A percentile compares a stretch with the other conserved stretches of the same genome.
Conservation (phyloP, 2,329 filamentous ascomycete species). For the Scolecobasidium constrictum region DNA sequence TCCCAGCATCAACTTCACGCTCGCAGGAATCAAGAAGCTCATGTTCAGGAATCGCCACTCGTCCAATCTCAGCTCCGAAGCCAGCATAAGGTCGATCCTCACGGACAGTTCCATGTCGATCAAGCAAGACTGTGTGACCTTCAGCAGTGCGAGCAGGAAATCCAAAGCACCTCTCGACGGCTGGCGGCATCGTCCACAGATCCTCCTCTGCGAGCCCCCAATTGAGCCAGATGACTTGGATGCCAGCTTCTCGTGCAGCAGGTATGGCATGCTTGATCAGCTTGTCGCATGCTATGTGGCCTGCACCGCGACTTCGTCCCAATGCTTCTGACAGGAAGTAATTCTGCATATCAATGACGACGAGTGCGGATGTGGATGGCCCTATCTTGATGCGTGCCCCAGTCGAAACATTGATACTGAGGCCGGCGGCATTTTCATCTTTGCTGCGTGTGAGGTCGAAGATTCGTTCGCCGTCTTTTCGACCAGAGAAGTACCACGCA, state of each 20-base stretch:
- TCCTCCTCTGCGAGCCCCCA: constrained; percentile 48
- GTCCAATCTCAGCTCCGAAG: constrained; percentile 20
- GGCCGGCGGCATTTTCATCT: too few species aligned
- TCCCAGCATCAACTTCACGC: constrained; percentile 26
- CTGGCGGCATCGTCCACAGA: constrained; percentile 38
- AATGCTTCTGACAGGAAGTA: constrained; percentile 37
- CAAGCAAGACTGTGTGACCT: neutral
- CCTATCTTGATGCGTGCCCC: constrained; percentile 19
- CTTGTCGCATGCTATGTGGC: constrained; percentile 29
- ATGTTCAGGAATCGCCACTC: constrained; percentile 15
- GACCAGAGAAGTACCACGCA: too few species aligned
- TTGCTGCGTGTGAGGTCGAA: too few species aligned
- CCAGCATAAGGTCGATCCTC: constrained; percentile 17
- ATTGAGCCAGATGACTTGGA: constrained; percentile 44
- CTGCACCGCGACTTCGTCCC: constrained; percentile 26
- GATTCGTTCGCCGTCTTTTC: too few species aligned
- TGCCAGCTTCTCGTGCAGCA: constrained; percentile 38
- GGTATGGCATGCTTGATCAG: constrained; percentile 35
- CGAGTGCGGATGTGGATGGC: constrained; percentile 32
- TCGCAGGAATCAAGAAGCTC: constrained; percentile 24
- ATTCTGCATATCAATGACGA: constrained; percentile 45
- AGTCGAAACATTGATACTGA: neutral
- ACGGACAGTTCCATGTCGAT: constrained; percentile 10
- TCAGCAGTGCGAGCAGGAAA: constrained; percentile 16
- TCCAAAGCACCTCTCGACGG: constrained; percentile 38